Evolutionary conservation across 1,284 basidiomycete species (phyloP).

Genomic region (Pholiota adiposa): DNA sequence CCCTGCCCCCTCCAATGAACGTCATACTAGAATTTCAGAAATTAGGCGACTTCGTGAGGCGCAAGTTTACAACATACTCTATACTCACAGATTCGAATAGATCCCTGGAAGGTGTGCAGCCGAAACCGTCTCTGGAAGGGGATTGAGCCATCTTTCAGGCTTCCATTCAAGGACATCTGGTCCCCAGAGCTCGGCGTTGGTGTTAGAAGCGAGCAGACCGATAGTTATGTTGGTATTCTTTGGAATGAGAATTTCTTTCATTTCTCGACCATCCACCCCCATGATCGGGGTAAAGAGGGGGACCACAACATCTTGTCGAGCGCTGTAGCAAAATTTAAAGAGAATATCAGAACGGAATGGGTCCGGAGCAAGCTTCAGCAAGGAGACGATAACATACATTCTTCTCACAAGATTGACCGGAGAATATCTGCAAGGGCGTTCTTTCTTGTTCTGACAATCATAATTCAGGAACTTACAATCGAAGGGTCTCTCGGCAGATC

Average conservation of each 20-base stretch:
- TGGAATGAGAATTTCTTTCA: slow-evolving; percentile 27
- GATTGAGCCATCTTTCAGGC: slow-evolving; percentile 46
- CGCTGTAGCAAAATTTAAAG: slow-evolving; percentile 12
- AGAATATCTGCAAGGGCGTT: slow-evolving; percentile 23
- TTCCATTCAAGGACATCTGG: slow-evolving; percentile 34
- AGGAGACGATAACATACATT: slow-evolving; percentile 19
- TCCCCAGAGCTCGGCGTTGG: slow-evolving; percentile 35
- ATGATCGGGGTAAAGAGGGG: slow-evolving; percentile 29
- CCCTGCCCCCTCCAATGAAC: slow-evolving; percentile 42
- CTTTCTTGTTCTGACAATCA: neutral
- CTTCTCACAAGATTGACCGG: slow-evolving; percentile 19
- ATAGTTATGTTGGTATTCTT: slow-evolving; percentile 39
- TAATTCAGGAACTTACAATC: slow-evolving; percentile 31
- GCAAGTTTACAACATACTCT: neutral
- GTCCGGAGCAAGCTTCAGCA: slow-evolving; percentile 10
- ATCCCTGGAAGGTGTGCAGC: slow-evolving; percentile 38
- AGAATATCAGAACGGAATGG: neutral
- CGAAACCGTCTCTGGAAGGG: slow-evolving; percentile 30
- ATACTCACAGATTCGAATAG: slow-evolving; percentile 36
- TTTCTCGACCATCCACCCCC: slow-evolving; percentile 26
- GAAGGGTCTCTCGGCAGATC: slow-evolving; percentile 44
- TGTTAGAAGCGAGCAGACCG: slow-evolving; percentile 40
- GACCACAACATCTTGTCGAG: slow-evolving; percentile 27
- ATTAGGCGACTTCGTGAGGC: neutral
- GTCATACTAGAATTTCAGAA: slow-evolving; percentile 41